Evolutionary conservation across 1,284 basidiomycete genomes (phyloP).

Genomic region (Ustilago curta): DNA sequence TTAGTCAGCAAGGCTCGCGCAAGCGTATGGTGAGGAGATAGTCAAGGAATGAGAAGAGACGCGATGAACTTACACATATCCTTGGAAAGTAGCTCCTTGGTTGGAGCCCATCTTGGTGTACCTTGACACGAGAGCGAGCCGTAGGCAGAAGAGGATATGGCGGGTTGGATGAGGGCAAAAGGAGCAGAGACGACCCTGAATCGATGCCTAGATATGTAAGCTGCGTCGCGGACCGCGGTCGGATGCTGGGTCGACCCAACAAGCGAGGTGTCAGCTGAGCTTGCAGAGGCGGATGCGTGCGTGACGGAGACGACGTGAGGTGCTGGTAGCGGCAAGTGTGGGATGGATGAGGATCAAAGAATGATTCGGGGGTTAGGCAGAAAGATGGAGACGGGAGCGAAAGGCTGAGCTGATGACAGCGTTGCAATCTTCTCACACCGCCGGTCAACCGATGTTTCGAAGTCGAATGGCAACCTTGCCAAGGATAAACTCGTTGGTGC

Average conservation of each 20-base stretch:
- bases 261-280: background rate
- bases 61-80: conserved; percentile 25
- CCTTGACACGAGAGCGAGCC: background rate
- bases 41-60: background rate
- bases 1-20: background rate
- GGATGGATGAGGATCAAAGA: background rate
- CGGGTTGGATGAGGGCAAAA: background rate
- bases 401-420: conserved; percentile 3
- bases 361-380: background rate
- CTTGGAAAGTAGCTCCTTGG: conserved; percentile 29
- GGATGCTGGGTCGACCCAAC: background rate
- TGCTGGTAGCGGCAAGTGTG: no score
- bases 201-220: conserved; percentile 16
- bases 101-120: conserved; percentile 22
- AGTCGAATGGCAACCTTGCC: conserved; percentile 40
- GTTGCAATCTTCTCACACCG: conserved; percentile 29
- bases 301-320: no score
- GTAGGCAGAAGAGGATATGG: background rate
- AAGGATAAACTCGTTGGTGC: conserved; percentile 26
- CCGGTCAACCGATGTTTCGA: conserved; percentile 42
- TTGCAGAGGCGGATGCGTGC: background rate
- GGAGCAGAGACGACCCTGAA: background rate
- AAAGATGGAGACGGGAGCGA: conserved; percentile 8
- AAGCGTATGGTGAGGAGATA: background rate
- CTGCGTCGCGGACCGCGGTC: background rate